These are phyloP conservation scores for Stephanodiscus minutulus DNA, from an alignment of 108 stramenopile genomes.

Conservation along the genomic window DNA sequence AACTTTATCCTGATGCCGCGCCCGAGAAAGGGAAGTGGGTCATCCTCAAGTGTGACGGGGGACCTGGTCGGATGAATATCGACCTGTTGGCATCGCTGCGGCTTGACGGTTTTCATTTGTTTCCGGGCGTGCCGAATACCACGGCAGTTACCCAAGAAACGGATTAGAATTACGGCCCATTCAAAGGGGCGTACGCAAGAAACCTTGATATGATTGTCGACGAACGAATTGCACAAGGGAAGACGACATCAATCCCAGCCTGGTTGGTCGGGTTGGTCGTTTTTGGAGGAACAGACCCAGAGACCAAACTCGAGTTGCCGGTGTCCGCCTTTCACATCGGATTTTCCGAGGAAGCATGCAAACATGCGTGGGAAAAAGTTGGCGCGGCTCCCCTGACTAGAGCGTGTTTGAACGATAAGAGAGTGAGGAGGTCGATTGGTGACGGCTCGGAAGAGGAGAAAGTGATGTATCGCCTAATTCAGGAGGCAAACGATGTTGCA, in stretches of 20 bases:
- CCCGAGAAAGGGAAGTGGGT: constrained; percentile 22
- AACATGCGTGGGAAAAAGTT: constrained; percentile 6
- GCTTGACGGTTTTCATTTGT: constrained; percentile 4
- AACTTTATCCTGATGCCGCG: constrained; percentile 18
- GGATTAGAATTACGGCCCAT: constrained; percentile 21
- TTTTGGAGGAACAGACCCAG: constrained; percentile 20
- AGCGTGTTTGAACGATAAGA: background rate
- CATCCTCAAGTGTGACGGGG: constrained; percentile 20
- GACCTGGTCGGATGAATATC: constrained; percentile 13
- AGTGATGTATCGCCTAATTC: background rate
- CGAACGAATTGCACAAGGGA: background rate
- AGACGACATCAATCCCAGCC: constrained; percentile 1
- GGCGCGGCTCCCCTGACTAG: constrained; percentile 5
- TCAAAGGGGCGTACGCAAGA: constrained; percentile 1
- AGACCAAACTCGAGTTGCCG: background rate
- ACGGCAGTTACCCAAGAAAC: constrained; percentile 18
- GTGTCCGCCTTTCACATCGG: background rate
- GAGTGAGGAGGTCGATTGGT: background rate
- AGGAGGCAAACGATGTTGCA: constrained; percentile 9
- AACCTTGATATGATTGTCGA: background rate
- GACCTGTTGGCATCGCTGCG: constrained; percentile 4
- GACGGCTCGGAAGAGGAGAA: constrained; percentile 1
- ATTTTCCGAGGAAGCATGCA: background rate
- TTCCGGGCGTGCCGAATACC: constrained; percentile 22
- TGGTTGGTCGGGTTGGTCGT: constrained; percentile 8